These are phyloP conservation scores for Pythium aristosporum DNA, from an alignment of 352 stramenopile genomes.

Conservation along the genomic window DNA sequence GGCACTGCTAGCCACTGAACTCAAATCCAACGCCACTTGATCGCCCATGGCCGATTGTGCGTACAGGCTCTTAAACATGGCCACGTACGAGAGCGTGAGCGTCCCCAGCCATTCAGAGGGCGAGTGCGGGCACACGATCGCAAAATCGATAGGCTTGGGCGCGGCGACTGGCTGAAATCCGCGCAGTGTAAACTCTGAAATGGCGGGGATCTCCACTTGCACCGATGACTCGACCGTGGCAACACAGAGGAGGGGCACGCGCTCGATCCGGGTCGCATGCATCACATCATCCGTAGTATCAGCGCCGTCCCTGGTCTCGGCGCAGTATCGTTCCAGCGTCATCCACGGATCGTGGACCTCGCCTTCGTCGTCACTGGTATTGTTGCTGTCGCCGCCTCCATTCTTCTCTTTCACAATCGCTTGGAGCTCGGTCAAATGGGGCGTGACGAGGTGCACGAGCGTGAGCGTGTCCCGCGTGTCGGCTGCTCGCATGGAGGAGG, in stretches of 20 bases:
- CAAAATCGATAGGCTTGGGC: constrained; percentile 71
- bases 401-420: constrained; percentile 17
- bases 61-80: constrained; percentile 70
- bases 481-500: background rate
- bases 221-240: constrained; percentile 55
- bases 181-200: constrained; percentile 79
- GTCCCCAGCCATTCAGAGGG: constrained; percentile 70
- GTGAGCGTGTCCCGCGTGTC: constrained; percentile 11
- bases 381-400: background rate
- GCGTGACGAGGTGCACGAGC: constrained; percentile 11
- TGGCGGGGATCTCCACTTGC: constrained; percentile 45
- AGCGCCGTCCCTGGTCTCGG: background rate
- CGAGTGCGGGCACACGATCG: constrained; percentile 68
- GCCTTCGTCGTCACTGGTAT: constrained; percentile 19
- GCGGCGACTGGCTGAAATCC: constrained; percentile 61
- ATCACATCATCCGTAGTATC: constrained; percentile 3
- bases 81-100: constrained; percentile 69
- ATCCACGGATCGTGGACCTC: constrained; percentile 28
- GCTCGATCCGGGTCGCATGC: background rate
- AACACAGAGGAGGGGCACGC: constrained; percentile 42
- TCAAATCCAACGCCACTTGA: constrained; percentile 52
- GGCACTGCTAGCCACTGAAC: constrained; percentile 33
- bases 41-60: constrained; percentile 68
- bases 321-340: constrained; percentile 12
- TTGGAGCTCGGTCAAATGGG: constrained; percentile 18